Percentiles rank a stretch among this genome's conserved stretches.
Evolutionary conservation across 2,329 filamentous ascomycete genomes (phyloP).

Genomic region (Phoma herbarum): DNA sequence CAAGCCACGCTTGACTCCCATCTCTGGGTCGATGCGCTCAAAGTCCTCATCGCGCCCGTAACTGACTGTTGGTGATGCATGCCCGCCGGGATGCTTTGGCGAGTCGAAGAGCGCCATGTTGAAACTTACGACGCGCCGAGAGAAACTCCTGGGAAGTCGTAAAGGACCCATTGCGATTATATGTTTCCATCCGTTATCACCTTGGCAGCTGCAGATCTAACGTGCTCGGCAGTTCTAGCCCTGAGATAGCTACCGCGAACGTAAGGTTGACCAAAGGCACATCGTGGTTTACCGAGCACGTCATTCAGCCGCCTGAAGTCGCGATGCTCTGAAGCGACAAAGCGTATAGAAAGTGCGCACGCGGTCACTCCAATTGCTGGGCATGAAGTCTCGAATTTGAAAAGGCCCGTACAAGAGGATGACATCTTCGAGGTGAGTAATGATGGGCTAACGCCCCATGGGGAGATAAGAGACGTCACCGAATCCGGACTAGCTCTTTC

Average conservation of each 20-base stretch:
- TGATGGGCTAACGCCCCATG: conserved; percentile 2
- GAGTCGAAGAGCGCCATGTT: conserved; percentile 34
- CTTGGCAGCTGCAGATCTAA: conserved; percentile 27
- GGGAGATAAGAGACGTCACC: conserved; percentile 3
- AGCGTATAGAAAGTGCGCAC: neutral
- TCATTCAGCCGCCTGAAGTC: conserved; percentile 24
- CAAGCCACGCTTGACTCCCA: conserved; percentile 73
- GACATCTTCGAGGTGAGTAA: neutral
- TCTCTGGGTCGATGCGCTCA: conserved; percentile 63
- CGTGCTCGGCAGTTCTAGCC: conserved; percentile 9
- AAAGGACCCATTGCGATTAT: conserved; percentile 22
- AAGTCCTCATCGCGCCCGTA: conserved; percentile 40
- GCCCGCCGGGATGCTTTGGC: conserved; percentile 26
- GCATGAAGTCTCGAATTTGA: neutral
- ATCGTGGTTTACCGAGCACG: conserved; percentile 15
- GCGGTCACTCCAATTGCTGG: conserved; percentile 6
- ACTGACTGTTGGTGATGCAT: conserved; percentile 30
- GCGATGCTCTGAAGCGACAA: conserved; percentile 14
- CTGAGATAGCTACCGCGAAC: conserved; percentile 10
- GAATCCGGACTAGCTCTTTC: neutral
- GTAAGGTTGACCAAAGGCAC: conserved; percentile 4
- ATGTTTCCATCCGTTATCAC: conserved; percentile 15
- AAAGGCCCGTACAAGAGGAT: neutral
- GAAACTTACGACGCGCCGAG: conserved; percentile 4
- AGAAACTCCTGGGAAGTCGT: neutral